phyloP scores from a whole-genome alignment of 148 eudicot species.

The Cornus controversa region DNA sequence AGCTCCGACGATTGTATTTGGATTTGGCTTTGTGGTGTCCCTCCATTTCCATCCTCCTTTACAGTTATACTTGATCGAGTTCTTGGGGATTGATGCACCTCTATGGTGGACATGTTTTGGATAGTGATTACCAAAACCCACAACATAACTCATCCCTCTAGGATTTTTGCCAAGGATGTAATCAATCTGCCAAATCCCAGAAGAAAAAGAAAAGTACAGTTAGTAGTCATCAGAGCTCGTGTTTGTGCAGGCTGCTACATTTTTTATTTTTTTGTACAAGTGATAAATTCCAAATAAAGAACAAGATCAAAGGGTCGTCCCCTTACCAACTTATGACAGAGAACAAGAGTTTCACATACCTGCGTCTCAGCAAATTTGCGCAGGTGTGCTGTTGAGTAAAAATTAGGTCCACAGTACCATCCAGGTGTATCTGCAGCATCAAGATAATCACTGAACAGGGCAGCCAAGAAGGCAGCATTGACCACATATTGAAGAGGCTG shows the following conservation, averaged over 20 bases:
- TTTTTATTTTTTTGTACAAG: not conserved
- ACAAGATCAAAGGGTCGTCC: not conserved
- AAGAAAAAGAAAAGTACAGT: not conserved
- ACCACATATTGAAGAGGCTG: conserved; percentile 95
- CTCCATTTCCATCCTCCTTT: conserved; percentile 97
- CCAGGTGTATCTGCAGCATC: conserved; percentile 87
- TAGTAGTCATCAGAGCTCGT: not conserved
- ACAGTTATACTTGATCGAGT: conserved; percentile 77
- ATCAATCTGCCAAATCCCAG: conserved; percentile 48
- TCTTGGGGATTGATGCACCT: conserved; percentile 91
- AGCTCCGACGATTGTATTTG: conserved; percentile 72
- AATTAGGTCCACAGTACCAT: conserved; percentile 92
- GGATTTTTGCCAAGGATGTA: conserved; percentile 91
- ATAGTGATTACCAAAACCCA: conserved; percentile 69
- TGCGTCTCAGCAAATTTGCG: conserved; percentile 81
- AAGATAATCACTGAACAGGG: conserved; percentile 81
- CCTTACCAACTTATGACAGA: not conserved
- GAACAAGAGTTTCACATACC: conserved; percentile 31
- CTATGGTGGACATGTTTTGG: conserved; percentile 90
- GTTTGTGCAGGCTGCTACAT: not conserved
- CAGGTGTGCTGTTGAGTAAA: conserved; percentile 55
- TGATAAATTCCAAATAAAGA: not conserved
- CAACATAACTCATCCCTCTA: conserved; percentile 80
- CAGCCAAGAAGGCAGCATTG: conserved; percentile 90
- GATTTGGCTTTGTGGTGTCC: conserved; percentile 69